Base-by-base conservation (phyloP, 805 yeast species). In the Metschnikowia dekortorum region DNA sequence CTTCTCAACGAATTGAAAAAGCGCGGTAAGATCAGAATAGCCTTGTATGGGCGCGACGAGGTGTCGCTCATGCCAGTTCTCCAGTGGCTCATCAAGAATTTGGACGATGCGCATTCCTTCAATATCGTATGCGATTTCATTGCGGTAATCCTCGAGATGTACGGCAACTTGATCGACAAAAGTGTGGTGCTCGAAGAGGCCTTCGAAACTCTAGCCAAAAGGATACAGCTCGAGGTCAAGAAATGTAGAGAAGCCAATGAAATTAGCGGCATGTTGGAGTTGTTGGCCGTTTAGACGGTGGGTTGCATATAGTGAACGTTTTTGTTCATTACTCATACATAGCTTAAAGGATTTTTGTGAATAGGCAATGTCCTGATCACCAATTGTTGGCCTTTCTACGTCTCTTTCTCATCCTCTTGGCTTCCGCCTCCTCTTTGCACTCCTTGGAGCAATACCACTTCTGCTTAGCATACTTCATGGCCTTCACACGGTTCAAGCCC, bases 231-330 rank as follows among this genome's bases (percentile, higher is more conserved):
- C 33, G 97, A 92, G 68, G 81, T 90, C 26, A 79, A 77, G 50
- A 84, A 86, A 62, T 87, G 96, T 40, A 81, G 82, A 63, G 97
- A 91, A 64, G 96, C 97, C 6, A 87, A 85, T 65, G 85, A 83
- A 64, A 82, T 94, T 40, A 89, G 87, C 61, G 99, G 99, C 48
- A 94, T 94, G 97, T 73, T 94, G 60, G 95, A 89, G 68, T 69
- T 94, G 58, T 75, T 92, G 60, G 84, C 90, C 46, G 79, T 70
- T 53, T 78, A 69, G 40, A 36, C 39, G 32, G 13, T 16, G 31
- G 13, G 16, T 44, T 44, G 46, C 46, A 44, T 44, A 44, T 28
- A 36, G 47, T 44, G 47, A 29, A 18, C 40, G 26, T 29, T 11
- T 28, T 18, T 33, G 45, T 33, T 32, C 38, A 42, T 42, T 32